Conservation (phyloP, 352 stramenopile species). For the Globisporangium cylindrosporum region DNA sequence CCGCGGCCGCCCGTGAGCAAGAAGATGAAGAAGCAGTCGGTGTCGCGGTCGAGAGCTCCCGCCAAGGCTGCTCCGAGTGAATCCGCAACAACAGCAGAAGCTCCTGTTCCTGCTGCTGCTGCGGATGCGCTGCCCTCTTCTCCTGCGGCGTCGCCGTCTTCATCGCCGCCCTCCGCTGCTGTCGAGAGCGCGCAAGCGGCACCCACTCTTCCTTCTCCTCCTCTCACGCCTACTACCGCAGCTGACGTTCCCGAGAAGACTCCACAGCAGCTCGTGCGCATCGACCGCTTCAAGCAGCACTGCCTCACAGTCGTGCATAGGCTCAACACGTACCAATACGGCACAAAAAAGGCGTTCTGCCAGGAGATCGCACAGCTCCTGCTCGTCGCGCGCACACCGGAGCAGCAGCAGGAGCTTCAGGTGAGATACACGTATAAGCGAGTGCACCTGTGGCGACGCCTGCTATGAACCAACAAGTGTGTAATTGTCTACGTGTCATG, state of each 20-base stretch:
- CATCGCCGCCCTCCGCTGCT: neutral
- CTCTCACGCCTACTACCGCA: neutral
- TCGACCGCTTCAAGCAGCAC: conserved; percentile 27
- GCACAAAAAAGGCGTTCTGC: conserved; percentile 43
- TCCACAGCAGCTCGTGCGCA: conserved; percentile 8
- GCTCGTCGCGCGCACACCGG: conserved; percentile 19
- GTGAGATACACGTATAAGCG: neutral
- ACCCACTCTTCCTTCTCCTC: neutral
- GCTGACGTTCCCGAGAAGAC: neutral
- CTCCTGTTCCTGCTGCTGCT: neutral
- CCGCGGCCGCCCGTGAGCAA: neutral
- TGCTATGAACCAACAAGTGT: neutral
- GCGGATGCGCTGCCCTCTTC: neutral
- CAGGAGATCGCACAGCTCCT: conserved; percentile 49
- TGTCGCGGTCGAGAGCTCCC: neutral
- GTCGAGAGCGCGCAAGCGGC: neutral
- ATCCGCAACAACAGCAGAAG: neutral
- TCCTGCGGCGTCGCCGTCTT: neutral
- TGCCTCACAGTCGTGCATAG: conserved; percentile 39
- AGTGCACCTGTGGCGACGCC: neutral
- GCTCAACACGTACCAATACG: conserved; percentile 68
- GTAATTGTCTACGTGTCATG: neutral
- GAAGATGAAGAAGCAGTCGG: neutral
- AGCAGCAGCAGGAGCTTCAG: conserved; percentile 27
- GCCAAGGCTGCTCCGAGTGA: neutral